These are phyloP conservation scores for Taiwanofungus camphoratus DNA, from an alignment of 1,284 basidiomycete species.

Conservation along the genomic window DNA sequence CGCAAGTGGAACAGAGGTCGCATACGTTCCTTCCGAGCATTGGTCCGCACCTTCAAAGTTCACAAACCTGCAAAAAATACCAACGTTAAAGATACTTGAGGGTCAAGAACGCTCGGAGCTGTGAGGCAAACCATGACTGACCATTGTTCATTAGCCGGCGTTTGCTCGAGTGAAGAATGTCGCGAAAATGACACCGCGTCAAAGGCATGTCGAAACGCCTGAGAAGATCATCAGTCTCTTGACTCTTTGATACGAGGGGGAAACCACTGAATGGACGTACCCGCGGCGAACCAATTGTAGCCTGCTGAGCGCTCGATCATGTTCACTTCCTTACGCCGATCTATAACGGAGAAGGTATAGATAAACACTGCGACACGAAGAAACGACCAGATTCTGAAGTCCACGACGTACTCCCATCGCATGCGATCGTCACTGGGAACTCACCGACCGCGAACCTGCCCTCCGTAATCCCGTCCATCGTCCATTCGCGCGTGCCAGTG, in stretches of 20 bases:
- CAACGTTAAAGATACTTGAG: too few species aligned
- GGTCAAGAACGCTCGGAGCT: not conserved
- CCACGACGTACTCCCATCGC: constrained; percentile 19
- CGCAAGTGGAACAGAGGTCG: constrained; percentile 20
- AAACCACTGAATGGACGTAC: constrained; percentile 3
- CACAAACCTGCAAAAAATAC: too few species aligned
- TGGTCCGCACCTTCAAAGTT: constrained; percentile 19
- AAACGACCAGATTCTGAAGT: not conserved
- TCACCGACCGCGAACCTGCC: constrained; percentile 15
- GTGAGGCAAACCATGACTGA: too few species aligned
- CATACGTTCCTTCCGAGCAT: constrained; percentile 18
- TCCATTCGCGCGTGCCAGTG: constrained; percentile 8
- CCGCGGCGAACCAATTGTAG: constrained; percentile 18
- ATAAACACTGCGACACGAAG: not conserved
- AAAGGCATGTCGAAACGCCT: constrained; percentile 16
- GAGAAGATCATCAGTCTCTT: not conserved
- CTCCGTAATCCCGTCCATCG: constrained; percentile 19
- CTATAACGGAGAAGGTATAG: constrained; percentile 3
- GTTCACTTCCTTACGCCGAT: constrained; percentile 21
- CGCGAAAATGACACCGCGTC: constrained; percentile 20
- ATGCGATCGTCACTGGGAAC: constrained; percentile 21
- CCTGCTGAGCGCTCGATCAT: constrained; percentile 20
- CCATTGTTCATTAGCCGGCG: constrained; percentile 17
- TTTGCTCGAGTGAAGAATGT: constrained; percentile 15
- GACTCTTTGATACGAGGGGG: not conserved